Percentiles rank a stretch among this genome's conserved stretches.
Conservation (phyloP, 1,139 yeast genomes). For the Debaryomycetaceae sp. region DNA sequence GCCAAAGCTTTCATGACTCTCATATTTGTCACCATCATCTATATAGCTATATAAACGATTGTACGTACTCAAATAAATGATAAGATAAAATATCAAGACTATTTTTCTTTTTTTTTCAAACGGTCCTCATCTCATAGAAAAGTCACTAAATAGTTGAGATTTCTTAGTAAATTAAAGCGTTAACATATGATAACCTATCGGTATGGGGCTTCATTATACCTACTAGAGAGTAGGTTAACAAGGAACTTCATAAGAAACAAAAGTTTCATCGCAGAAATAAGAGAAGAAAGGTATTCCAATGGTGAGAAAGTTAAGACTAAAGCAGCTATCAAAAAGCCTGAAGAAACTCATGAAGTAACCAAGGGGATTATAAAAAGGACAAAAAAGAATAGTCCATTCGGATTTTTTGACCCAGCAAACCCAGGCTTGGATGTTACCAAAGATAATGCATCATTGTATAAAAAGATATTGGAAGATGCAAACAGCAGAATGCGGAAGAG, state of each 20-base stretch:
- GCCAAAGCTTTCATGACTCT: too few relatives aligned
- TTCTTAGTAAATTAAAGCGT: neutral
- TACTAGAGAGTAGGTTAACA: neutral
- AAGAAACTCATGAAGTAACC: slow-evolving; percentile 1
- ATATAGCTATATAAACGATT: too few relatives aligned
- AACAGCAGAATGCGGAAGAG: slow-evolving; percentile 17
- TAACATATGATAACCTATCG: neutral
- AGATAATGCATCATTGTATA: slow-evolving; percentile 10
- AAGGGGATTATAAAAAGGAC: slow-evolving; percentile 4
- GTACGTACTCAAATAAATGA: too few relatives aligned
- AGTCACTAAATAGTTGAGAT: too few relatives aligned
- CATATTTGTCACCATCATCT: too few relatives aligned
- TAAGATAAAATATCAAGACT: too few relatives aligned
- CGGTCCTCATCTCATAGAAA: neutral
- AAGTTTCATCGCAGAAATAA: neutral
- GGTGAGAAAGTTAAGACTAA: neutral
- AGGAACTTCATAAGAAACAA: neutral
- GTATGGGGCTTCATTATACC: neutral
- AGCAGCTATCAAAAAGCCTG: neutral
- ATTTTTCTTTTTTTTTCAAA: neutral
- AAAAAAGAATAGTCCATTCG: slow-evolving; percentile 1
- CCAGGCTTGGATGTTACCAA: slow-evolving; percentile 7
- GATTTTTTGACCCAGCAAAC: slow-evolving; percentile 11
- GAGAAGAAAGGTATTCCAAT: neutral
- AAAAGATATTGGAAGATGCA: slow-evolving; percentile 15